A percentile compares a stretch with the other conserved stretches of the same genome.
Conservation (phyloP, 306 rosid species). For the Castanea crenata region DNA sequence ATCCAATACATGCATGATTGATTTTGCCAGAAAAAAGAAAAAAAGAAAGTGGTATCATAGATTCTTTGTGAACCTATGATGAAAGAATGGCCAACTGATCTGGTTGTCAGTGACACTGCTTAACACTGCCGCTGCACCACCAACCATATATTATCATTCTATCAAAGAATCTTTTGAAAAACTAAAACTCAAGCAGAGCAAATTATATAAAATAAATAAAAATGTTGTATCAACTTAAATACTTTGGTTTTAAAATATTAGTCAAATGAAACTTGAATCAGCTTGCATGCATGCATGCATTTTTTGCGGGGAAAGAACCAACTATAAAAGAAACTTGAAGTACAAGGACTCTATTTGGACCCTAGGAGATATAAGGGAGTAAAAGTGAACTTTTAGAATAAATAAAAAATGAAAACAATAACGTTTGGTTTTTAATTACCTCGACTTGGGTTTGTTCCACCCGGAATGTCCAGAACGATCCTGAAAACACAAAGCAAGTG, state of each 20-base stretch:
- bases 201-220: not conserved
- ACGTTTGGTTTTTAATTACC: conserved; percentile 34
- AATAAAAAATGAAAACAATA: too few relatives aligned
- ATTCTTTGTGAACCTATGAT: not conserved
- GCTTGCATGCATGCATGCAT: conserved; percentile 5
- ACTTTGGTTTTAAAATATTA: not conserved
- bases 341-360: not conserved
- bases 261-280: not conserved
- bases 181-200: not conserved
- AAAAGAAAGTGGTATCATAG: not conserved
- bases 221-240: not conserved
- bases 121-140: not conserved
- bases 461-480: conserved; percentile 82
- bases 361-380: too few relatives aligned
- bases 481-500: conserved; percentile 32
- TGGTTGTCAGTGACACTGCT: not conserved
- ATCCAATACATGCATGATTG: conserved; percentile 32
- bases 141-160: not conserved
- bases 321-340: too few relatives aligned
- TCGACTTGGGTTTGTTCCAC: conserved; percentile 58
- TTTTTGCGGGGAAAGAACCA: not conserved
- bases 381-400: too few relatives aligned
- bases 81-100: not conserved
- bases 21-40: not conserved
- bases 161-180: not conserved